A percentile compares a stretch with the other conserved stretches of the same genome.
Evolutionary conservation across 1,284 basidiomycete genomes (phyloP).

Genomic region (Tilletia horrida): DNA sequence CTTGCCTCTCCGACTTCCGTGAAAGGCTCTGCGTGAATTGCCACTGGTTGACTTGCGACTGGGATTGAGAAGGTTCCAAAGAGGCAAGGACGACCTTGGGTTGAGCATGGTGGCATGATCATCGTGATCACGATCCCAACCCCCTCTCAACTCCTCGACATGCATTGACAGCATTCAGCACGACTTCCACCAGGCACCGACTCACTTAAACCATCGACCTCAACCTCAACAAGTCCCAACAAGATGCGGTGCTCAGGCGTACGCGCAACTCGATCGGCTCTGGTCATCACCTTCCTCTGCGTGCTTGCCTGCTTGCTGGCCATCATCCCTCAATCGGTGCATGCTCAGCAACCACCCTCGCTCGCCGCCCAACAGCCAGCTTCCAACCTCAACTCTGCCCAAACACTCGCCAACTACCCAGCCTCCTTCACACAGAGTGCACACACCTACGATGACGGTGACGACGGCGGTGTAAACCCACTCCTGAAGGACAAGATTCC

Average conservation of each 20-base stretch:
- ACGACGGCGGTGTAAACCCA: conserved; percentile 9
- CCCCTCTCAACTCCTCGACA: too few species aligned
- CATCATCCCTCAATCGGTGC: too few species aligned
- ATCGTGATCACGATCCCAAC: too few species aligned
- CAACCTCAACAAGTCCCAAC: background rate
- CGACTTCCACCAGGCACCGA: background rate
- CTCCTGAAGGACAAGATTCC: conserved; percentile 11
- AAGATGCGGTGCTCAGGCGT: conserved; percentile 2
- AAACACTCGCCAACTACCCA: conserved; percentile 11
- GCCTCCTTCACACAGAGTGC: background rate
- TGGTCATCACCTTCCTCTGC: too few species aligned
- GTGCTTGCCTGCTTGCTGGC: too few species aligned
- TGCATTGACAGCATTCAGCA: too few species aligned
- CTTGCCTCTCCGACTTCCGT: background rate
- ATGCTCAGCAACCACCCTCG: too few species aligned
- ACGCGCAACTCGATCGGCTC: too few species aligned
- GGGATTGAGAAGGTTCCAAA: too few species aligned
- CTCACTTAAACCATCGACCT: background rate
- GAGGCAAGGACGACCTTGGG: too few species aligned
- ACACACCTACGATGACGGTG: background rate
- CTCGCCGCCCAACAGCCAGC: conserved; percentile 12
- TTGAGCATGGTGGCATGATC: too few species aligned
- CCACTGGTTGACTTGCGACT: too few species aligned
- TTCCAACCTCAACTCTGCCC: background rate
- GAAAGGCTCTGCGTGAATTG: background rate